Percentiles rank a stretch among this genome's conserved stretches.
Evolutionary conservation across 495 filamentous ascomycete species (phyloP).

Genomic region (Penicillium argentinense): DNA sequence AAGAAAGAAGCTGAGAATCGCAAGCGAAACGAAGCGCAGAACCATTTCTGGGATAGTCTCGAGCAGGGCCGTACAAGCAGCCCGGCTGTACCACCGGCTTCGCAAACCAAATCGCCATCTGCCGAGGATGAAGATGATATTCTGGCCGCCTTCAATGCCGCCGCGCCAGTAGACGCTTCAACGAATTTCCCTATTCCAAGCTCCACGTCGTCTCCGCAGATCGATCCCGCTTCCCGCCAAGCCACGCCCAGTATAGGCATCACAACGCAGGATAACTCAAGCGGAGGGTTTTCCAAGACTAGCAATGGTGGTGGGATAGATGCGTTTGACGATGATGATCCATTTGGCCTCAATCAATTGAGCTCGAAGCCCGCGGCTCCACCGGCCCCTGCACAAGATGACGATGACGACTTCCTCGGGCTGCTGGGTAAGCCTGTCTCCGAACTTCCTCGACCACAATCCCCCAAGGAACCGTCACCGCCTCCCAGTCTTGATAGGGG

Average conservation of each 20-base stretch:
- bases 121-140: conserved; percentile 61
- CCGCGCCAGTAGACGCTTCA: conserved; percentile 60
- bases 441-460: conserved; percentile 56
- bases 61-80: conserved; percentile 49
- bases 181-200: conserved; percentile 57
- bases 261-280: conserved; percentile 22
- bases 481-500: conserved; percentile 47
- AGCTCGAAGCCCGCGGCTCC: conserved; percentile 45
- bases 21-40: conserved; percentile 68
- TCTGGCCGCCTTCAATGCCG: conserved; percentile 61
- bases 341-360: conserved; percentile 79
- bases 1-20: conserved; percentile 72
- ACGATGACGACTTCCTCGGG: conserved; percentile 86
- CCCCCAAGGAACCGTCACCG: conserved; percentile 35
- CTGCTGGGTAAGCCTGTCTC: conserved; percentile 84
- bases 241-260: conserved; percentile 21
- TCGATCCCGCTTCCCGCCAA: conserved; percentile 17
- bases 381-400: conserved; percentile 33
- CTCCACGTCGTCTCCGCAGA: conserved; percentile 33
- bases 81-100: conserved; percentile 44
- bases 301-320: too few species aligned
- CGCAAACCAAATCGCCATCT: conserved; percentile 41
- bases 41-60: conserved; percentile 72
- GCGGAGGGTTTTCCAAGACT: too few species aligned
- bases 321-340: conserved; percentile 62